phyloP scores from a whole-genome alignment of 768 basidiomycete genomes.

The Grammothele lineata region DNA sequence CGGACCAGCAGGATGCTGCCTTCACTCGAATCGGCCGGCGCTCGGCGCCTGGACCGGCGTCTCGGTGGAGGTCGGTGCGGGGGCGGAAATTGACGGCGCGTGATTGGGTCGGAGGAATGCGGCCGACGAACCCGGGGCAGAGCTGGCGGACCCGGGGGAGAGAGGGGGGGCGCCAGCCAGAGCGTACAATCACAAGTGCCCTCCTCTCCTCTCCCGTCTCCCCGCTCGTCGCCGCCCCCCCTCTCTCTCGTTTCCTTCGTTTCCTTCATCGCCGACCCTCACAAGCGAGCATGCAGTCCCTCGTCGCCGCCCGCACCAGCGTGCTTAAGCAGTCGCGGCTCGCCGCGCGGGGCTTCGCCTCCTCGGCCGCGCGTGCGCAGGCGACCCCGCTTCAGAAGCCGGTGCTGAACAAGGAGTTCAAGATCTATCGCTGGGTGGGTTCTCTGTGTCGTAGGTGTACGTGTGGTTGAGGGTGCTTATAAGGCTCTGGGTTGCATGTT shows the following conservation, averaged over 20 bases:
- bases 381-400: conserved; percentile 62
- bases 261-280: not conserved
- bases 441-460: too few relatives aligned
- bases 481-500: not conserved
- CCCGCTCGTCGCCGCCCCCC: not conserved
- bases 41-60: too few relatives aligned
- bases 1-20: too few relatives aligned
- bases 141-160: conserved; percentile 8
- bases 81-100: conserved; percentile 12
- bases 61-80: not conserved
- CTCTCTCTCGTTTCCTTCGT: not conserved
- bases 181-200: conserved; percentile 8
- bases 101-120: conserved; percentile 18
- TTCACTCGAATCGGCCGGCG: too few relatives aligned
- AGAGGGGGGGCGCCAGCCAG: conserved; percentile 8
- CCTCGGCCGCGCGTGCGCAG: conserved; percentile 25
- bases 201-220: conserved; percentile 3
- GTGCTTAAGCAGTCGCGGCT: conserved; percentile 9
- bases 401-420: conserved; percentile 85
- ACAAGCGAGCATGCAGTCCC: conserved; percentile 40
- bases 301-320: conserved; percentile 36
- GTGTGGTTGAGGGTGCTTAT: not conserved
- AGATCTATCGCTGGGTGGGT: conserved; percentile 97
- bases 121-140: conserved; percentile 15
- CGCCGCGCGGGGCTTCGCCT: conserved; percentile 27